Evolutionary conservation across 306 rosid species (phyloP), one percentile per base, ranked within the genome.

Genomic region (Carpinus viminea): DNA sequence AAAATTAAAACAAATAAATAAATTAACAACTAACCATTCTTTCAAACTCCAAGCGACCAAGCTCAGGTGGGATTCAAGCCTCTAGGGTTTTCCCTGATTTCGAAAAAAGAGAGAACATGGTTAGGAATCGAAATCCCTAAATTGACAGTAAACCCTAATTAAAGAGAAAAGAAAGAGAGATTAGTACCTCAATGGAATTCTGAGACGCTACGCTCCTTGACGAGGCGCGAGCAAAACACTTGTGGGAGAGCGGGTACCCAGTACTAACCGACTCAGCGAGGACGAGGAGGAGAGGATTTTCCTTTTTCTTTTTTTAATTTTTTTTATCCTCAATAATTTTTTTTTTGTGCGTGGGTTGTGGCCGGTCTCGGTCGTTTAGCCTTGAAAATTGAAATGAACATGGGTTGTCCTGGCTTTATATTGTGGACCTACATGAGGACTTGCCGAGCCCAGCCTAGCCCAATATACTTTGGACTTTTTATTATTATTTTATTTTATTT

Each of bases 21-120:
- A 47, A 24, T 15, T 31, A 28, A 18, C 2, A 13, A 52, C 84
- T 52, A 17, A 81, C 84, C 84, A 81, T 81, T 71, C 28, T 81
- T 61, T 70, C 13, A 72, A 51, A 71, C 68, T 17, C 47, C 45
- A 52, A 62, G 54, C 1, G 45, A 68, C 5, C 28, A 66, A 41
- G 72, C 51, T 1, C 51, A 41, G 50, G 17, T 18, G 3, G 72
- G 18, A n/a, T 43, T 41, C 3, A 45, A 68, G 41, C 48, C 18
- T 65, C 48, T 31, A 64, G 47, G 24, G 47, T 36, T 64, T 41
- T 68, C 52, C 72, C 52, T 18, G 28, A 41, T 5, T 38, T 38
- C 15, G 18, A 18, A 11, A 68, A 1, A 10, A 13, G 34, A 36
- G 7, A 18, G 8, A 18, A 65, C 17, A 36, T 1, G 12, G 26